Base-by-base conservation (phyloP, 805 yeast species). In the Nadsonia fulvescens region DNA sequence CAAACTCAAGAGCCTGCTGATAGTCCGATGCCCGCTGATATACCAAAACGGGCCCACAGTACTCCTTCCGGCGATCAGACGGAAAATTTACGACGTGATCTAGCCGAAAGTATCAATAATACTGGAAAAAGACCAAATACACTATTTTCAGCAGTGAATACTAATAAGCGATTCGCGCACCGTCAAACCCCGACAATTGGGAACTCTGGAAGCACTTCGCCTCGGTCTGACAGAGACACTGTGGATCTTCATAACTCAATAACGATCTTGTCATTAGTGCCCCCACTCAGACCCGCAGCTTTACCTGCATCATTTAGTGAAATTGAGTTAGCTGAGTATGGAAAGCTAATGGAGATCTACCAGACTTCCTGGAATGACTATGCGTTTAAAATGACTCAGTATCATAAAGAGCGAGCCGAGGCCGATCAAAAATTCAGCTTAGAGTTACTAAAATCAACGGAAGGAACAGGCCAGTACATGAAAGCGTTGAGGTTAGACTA, bases 331-430 rank as follows among this genome's bases (percentile, higher is more conserved):
- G 23, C 13, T 4, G 31, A 23, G 8, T 43, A 32, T 25, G 32
- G 38, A 26, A 22, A 27, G 12, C 26, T 21, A 5, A 30, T 43
- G 6, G 30, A 32, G 10, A 20, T 8, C 6, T 43, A 43, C 23
- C 36, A 33, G 18, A 18, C 19, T 12, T 16, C 14, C 7, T 43
- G 48, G 48, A 37, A 32, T 18, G 37, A 37, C 12, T 43, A 43
- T 22, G 20, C 30, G 14, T 10, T 21, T 10, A 32, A 32, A 15
- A 38, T 43, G 28, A 32, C 35, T 6, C 11, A 21, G 7, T 43
- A 43, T 21, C 32, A 37, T 15, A 10, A 12, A n/a, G 42, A 40
- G 23, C 38, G 49, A 14, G 35, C 24, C 12, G 22, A 20, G 13
- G 45, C 49, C 3, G 43, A 43, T 27, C 15, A 13, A 9, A 9